Evolutionary conservation across 2,329 filamentous ascomycete species (phyloP).

Genomic region (Cladosporium sp.): DNA sequence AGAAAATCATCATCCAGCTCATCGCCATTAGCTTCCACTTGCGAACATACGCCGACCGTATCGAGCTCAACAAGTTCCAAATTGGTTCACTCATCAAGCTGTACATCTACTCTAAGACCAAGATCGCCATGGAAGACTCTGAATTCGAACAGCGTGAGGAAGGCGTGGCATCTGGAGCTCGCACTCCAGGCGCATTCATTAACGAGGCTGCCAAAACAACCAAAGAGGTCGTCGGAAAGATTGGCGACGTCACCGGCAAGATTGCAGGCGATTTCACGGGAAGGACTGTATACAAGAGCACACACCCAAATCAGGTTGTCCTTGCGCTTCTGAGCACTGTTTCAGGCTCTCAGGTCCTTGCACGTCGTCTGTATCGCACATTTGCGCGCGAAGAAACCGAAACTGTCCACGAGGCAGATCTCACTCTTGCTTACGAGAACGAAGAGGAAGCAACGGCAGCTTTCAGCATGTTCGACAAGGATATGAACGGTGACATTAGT

Average conservation of each 20-base stretch:
- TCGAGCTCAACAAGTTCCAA: constrained; percentile 88
- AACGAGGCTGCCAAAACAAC: constrained; percentile 69
- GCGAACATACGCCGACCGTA: constrained; percentile 83
- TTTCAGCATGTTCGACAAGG: constrained; percentile 91
- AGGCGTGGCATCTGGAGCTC: constrained; percentile 53
- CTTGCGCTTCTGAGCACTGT: constrained; percentile 70
- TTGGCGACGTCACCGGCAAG: constrained; percentile 78
- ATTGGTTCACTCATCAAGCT: constrained; percentile 65
- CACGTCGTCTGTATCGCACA: constrained; percentile 81
- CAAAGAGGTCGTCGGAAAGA: constrained; percentile 69
- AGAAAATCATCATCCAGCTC: constrained; percentile 92
- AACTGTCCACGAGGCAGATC: constrained; percentile 71
- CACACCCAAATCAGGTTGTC: constrained; percentile 80
- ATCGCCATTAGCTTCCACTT: constrained; percentile 92
- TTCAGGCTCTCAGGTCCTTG: constrained; percentile 73
- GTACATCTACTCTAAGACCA: constrained; percentile 61
- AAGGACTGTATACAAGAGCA: constrained; percentile 61
- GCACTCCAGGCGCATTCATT: constrained; percentile 71
- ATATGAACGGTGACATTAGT: constrained; percentile 93
- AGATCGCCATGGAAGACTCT: constrained; percentile 66
- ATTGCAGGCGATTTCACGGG: constrained; percentile 92
- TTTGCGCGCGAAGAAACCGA: constrained; percentile 72
- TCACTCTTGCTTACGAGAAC: constrained; percentile 73
- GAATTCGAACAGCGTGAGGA: constrained; percentile 61
- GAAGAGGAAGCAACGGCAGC: constrained; percentile 84